Evolutionary conservation across 305 asterid genomes (phyloP).

Genomic region (Solanum aculeatissimum): DNA sequence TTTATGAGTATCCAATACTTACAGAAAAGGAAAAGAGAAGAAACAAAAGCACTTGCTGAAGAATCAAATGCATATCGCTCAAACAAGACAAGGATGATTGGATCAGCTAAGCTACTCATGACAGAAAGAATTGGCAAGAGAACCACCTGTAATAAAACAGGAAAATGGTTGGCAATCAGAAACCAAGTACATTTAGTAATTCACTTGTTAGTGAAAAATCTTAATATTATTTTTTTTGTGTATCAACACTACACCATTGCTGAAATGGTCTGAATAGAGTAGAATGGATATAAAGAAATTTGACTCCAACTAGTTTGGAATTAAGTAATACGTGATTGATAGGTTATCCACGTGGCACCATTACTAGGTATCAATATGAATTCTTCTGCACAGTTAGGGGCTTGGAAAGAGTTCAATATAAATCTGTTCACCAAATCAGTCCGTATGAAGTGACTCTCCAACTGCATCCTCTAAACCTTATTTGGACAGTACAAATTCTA

Average conservation of each 20-base stretch:
- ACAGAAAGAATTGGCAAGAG: constrained; percentile 28
- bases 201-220: not conserved
- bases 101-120: constrained; percentile 24
- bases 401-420: not conserved
- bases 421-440: not conserved
- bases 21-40: constrained; percentile 28
- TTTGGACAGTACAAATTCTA: too few relatives aligned
- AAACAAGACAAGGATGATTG: constrained; percentile 23
- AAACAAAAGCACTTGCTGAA: constrained; percentile 34
- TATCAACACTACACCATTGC: not conserved
- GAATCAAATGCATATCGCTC: constrained; percentile 37
- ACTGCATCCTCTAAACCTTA: not conserved
- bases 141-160: constrained; percentile 23
- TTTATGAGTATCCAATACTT: constrained; percentile 5
- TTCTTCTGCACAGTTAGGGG: not conserved
- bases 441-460: not conserved
- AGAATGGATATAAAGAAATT: not conserved
- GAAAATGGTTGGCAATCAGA: not conserved
- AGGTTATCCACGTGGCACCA: not conserved
- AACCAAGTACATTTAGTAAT: not conserved
- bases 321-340: not conserved
- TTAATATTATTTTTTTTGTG: not conserved
- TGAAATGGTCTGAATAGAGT: not conserved
- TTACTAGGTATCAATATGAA: not conserved
- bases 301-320: not conserved